Conservation (phyloP, 352 stramenopile genomes). For the Thalassiosira hispida region DNA sequence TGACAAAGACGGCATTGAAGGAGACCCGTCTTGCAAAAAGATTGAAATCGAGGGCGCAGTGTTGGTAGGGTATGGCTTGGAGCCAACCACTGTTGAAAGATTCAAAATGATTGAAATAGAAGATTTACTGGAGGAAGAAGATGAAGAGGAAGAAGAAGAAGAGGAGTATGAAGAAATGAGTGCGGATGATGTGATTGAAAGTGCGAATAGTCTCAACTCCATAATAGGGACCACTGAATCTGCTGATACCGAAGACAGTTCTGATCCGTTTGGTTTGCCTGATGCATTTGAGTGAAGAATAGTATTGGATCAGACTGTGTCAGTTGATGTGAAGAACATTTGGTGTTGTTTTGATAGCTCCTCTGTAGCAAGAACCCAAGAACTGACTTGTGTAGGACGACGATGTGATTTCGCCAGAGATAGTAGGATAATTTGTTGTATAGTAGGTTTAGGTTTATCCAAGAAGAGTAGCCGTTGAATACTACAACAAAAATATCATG, state of each 20-base stretch:
- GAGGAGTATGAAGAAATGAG: constrained; percentile 40
- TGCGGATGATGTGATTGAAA: constrained; percentile 25
- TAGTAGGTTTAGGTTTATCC: not conserved
- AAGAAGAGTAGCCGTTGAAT: not conserved
- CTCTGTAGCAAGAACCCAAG: not conserved
- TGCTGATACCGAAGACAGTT: constrained; percentile 4
- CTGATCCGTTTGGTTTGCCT: constrained; percentile 30
- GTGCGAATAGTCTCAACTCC: constrained; percentile 33
- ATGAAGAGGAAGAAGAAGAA: constrained; percentile 63
- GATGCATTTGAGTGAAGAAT: constrained; percentile 42
- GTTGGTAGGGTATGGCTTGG: constrained; percentile 71
- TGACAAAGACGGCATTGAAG: constrained; percentile 25
- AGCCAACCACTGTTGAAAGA: constrained; percentile 63
- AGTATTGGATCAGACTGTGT: constrained; percentile 1
- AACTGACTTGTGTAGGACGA: constrained; percentile 4
- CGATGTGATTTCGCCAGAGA: not conserved
- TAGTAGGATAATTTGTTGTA: too few species aligned
- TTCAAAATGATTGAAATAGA: constrained; percentile 76
- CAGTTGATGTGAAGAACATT: not conserved
- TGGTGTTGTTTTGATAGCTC: not conserved
- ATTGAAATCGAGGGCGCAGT: constrained; percentile 71
- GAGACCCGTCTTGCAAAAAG: constrained; percentile 29
- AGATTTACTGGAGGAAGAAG: constrained; percentile 46
- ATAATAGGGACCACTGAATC: constrained; percentile 18
- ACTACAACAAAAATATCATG: too few species aligned